Evolutionary conservation across 73 alveolate genomes (phyloP).

Genomic region (Paramecium caudatum): DNA sequence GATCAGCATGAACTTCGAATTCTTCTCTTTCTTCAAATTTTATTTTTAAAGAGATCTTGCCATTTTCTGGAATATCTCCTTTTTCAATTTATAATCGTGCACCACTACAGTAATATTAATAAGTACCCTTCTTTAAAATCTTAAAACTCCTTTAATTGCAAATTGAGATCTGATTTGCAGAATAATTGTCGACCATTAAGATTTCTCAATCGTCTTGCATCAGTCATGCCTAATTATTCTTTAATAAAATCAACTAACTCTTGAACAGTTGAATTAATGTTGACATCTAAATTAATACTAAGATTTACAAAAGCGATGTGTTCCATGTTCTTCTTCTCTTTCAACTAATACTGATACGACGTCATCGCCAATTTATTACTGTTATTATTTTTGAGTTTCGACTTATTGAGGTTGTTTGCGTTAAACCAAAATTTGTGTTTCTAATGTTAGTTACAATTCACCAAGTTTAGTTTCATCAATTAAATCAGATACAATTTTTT

Average conservation of each 20-base stretch:
- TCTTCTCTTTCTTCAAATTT: slow-evolving; percentile 48
- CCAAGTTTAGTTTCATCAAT: slow-evolving; percentile 53
- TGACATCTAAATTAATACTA: slow-evolving; percentile 16
- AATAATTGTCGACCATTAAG: not conserved
- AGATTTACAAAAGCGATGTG: not conserved
- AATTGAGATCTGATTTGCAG: not conserved
- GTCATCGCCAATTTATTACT: not conserved
- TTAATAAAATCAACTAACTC: slow-evolving; percentile 21
- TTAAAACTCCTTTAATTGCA: slow-evolving; percentile 22
- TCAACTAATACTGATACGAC: slow-evolving; percentile 28
- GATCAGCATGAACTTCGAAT: slow-evolving; percentile 73
- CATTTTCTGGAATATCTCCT: slow-evolving; percentile 86
- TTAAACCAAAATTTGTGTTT: slow-evolving; percentile 5
- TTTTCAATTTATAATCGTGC: slow-evolving; percentile 77
- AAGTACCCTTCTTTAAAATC: slow-evolving; percentile 59
- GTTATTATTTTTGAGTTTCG: not conserved
- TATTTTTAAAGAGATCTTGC: slow-evolving; percentile 79
- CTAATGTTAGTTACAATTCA: slow-evolving; percentile 52
- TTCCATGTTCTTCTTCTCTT: slow-evolving; percentile 39
- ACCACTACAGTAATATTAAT: slow-evolving; percentile 68
- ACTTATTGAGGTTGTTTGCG: not conserved
- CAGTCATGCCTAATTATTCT: slow-evolving; percentile 27
- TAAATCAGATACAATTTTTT: not conserved
- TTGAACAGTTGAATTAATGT: not conserved
- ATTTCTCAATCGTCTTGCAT: slow-evolving; percentile 33